Evolutionary conservation across 768 basidiomycete species (phyloP), one percentile per base, ranked within the genome.

Genomic region (Trametes coccinea): DNA sequence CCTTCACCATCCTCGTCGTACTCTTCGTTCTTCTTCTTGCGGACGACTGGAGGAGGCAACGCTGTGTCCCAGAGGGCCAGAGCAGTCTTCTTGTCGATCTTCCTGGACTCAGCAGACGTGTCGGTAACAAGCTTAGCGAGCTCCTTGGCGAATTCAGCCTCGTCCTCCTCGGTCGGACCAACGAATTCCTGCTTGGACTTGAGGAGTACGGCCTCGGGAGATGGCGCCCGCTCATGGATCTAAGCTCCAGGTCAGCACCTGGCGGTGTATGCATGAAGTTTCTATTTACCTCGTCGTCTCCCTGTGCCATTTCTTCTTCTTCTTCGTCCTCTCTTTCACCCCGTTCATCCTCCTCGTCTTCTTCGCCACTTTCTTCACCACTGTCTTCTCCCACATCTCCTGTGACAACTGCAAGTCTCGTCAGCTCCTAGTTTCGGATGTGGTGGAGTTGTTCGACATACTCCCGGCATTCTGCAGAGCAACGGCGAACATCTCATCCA

Each of bases 41-140:
- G 82, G 50, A 82, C 65, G 65, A 82, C 78, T 47, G 85, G 82
- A 60, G 87, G 86, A 45, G 91, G 81, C 17, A 94, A 87, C 16
- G 92, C 85, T 34, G 91, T 89, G 70, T 98, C 95, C 89, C 93
- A 96, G 61, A 95, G 82, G 0, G 89, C 89, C 17, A 88, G 81
- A 0, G 91, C 92, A 1, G 91, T 88, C 74, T 90, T 92, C 75
- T 92, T 90, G 71, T 97, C 95, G 22, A 94, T 86, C 69, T 90
- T 92, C 66, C 93, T 80, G 3, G 89, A 84, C 66, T 97, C 93
- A 0, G 83, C 76, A 16, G 93, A 91, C 14, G 85, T 88, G 67
- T 96, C 93, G 0, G 92, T 93, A 50, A 98, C 87, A 78, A 99
- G 87, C 77, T 92, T 98, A 2, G 96, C 94, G 17, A 99, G 83